Evolutionary conservation across 1,139 yeast genomes (phyloP).

Genomic region (Candida albicans): DNA sequence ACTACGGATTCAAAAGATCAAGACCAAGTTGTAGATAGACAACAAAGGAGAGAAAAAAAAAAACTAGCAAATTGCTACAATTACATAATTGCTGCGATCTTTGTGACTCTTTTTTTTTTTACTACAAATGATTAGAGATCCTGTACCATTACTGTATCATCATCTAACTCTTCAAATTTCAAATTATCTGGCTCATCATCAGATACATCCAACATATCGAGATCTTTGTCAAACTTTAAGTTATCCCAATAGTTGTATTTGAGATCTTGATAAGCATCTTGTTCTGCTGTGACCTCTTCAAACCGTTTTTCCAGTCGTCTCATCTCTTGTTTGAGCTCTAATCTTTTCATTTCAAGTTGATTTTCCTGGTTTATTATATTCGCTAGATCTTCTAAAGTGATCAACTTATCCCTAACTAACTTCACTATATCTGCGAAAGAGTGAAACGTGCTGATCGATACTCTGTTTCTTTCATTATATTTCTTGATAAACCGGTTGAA

Average conservation of each 20-base stretch:
- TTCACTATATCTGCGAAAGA: conserved; percentile 26
- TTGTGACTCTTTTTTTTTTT: conserved; percentile 1
- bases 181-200: conserved; percentile 21
- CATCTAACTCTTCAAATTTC: conserved; percentile 15
- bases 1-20: background rate
- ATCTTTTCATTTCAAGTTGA: conserved; percentile 21
- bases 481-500: conserved; percentile 37
- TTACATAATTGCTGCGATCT: background rate
- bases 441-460: conserved; percentile 21
- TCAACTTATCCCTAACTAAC: conserved; percentile 20
- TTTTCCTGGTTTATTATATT: conserved; percentile 30
- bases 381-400: conserved; percentile 26
- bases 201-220: conserved; percentile 27
- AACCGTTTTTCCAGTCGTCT: conserved; percentile 9
- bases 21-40: too few species aligned
- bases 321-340: conserved; percentile 16
- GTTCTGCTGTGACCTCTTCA: conserved; percentile 18
- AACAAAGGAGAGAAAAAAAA: too few species aligned
- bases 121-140: background rate
- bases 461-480: conserved; percentile 25
- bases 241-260: conserved; percentile 42
- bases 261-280: conserved; percentile 21
- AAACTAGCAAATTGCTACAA: too few species aligned
- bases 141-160: background rate
- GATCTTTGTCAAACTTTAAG: conserved; percentile 25